Evolutionary conservation across 169 alveolate genomes (phyloP).

Genomic region (Besnoitia besnoiti): DNA sequence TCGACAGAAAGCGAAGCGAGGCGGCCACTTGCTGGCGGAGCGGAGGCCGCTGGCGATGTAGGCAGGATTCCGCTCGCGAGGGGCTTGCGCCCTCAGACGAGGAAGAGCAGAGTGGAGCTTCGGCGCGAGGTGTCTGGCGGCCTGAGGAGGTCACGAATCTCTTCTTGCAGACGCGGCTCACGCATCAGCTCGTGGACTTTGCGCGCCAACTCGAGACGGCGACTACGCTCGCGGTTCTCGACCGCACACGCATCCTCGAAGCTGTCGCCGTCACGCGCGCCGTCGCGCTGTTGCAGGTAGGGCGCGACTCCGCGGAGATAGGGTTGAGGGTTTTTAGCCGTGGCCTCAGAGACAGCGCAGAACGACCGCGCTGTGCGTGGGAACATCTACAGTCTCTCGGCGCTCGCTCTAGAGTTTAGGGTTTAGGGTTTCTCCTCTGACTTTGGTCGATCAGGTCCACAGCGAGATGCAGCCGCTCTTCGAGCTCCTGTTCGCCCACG

Average conservation of each 20-base stretch:
- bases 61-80: too few relatives aligned
- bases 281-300: slow-evolving; percentile 26
- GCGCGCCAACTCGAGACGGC: background rate
- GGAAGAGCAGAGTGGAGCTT: too few relatives aligned
- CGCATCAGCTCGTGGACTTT: background rate
- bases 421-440: background rate
- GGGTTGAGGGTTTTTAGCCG: too few relatives aligned
- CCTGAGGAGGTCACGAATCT: background rate
- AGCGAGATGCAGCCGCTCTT: slow-evolving; percentile 42
- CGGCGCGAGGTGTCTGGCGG: too few relatives aligned
- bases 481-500: slow-evolving; percentile 31
- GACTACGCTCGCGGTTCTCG: background rate
- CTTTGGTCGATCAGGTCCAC: slow-evolving; percentile 34
- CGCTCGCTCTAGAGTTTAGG: too few relatives aligned
- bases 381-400: too few relatives aligned
- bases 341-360: too few relatives aligned
- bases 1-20: background rate
- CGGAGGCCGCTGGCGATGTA: background rate
- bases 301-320: too few relatives aligned
- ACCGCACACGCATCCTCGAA: background rate
- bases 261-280: slow-evolving; percentile 29
- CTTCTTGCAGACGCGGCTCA: background rate
- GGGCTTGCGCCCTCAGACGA: too few relatives aligned
- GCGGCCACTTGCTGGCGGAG: background rate
- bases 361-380: too few relatives aligned